Conservation (phyloP, 164 flowering plant species). For the Stephania cephalantha region DNA sequence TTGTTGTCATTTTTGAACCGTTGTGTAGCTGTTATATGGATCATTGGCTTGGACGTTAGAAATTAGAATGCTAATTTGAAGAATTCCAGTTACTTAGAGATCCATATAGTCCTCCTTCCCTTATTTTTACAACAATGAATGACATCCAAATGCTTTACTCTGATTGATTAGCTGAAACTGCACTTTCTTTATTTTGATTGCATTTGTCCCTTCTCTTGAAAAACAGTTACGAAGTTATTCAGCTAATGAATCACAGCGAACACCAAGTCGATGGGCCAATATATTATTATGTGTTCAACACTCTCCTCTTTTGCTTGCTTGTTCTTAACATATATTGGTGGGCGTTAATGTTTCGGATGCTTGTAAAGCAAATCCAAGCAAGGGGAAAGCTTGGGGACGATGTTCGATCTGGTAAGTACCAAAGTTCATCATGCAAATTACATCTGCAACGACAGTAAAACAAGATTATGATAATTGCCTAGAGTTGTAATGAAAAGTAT, state of each 20-base stretch:
- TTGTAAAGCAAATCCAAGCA: conserved; percentile 80
- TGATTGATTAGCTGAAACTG: background rate
- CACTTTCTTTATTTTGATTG: background rate
- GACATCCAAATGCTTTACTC: background rate
- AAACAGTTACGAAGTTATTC: conserved; percentile 68
- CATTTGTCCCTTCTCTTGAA: background rate
- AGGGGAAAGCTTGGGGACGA: conserved; percentile 83
- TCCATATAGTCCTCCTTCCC: background rate
- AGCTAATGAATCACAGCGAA: conserved; percentile 49
- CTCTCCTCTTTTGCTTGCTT: conserved; percentile 73
- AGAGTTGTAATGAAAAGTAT: too few species aligned
- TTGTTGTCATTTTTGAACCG: too few species aligned
- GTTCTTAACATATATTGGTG: conserved; percentile 89
- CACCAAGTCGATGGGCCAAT: conserved; percentile 66
- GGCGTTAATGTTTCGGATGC: conserved; percentile 82
- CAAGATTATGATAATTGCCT: too few species aligned
- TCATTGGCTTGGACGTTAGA: background rate
- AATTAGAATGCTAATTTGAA: background rate
- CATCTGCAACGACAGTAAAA: too few species aligned
- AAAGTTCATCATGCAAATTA: background rate
- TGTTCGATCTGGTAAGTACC: conserved; percentile 78
- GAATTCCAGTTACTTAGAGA: background rate
- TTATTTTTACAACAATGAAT: background rate
- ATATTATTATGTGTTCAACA: conserved; percentile 74
- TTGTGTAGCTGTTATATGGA: too few species aligned